phyloP scores from a whole-genome alignment of 305 asterid species.

The Fraxinus greggii region DNA sequence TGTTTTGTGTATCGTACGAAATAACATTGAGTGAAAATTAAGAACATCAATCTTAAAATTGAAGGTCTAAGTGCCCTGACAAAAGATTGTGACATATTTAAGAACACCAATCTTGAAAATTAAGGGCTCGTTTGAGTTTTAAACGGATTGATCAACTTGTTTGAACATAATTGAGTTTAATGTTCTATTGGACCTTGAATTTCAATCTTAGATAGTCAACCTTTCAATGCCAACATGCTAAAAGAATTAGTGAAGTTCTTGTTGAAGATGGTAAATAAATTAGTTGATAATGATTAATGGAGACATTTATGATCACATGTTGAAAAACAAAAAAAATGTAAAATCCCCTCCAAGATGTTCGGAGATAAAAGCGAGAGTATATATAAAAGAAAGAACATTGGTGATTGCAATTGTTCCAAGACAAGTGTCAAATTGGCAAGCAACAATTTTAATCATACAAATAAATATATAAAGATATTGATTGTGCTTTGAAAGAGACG shows the following conservation, averaged over 20 bases:
- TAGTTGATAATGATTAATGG: background rate
- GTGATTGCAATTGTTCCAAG: slow-evolving; percentile 13
- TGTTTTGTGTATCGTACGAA: background rate
- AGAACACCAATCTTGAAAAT: background rate
- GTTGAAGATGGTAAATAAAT: background rate
- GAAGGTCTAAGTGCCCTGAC: background rate
- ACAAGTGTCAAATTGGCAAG: background rate
- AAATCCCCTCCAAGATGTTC: slow-evolving; percentile 1
- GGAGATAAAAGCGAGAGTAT: background rate
- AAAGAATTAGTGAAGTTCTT: background rate
- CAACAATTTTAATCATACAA: background rate
- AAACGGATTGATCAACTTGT: background rate
- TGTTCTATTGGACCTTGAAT: background rate
- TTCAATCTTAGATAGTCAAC: background rate
- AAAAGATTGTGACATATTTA: background rate
- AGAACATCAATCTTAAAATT: background rate
- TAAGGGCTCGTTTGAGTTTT: background rate
- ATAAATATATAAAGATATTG: background rate
- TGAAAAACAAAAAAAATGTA: background rate
- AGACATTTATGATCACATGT: background rate
- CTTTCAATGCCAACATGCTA: background rate
- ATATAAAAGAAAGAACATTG: background rate
- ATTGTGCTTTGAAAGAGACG: background rate
- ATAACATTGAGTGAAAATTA: background rate
- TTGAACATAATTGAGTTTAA: background rate